Conservation (phyloP, 768 basidiomycete species). For the Tylopilus intermedius region DNA sequence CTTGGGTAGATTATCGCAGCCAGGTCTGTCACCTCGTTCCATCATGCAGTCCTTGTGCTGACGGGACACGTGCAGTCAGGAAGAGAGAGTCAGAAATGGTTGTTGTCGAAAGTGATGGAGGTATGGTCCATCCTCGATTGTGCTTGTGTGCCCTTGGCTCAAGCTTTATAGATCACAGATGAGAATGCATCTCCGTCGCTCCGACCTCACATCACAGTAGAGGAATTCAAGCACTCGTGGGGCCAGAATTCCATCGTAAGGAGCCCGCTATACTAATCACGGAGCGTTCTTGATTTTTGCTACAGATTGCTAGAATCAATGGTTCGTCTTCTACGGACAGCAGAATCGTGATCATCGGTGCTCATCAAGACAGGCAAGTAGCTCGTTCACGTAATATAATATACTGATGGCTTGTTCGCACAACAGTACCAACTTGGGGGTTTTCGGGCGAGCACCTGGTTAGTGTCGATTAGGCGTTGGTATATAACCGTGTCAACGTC, state of each 20-base stretch:
- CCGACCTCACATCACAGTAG: conserved; percentile 52
- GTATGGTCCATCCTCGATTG: conserved; percentile 30
- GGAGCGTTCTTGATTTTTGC: conserved; percentile 1
- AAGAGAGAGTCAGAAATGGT: conserved; percentile 72
- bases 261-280: neutral
- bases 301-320: conserved; percentile 69
- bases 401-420: neutral
- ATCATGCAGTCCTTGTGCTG: conserved; percentile 11
- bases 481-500: neutral
- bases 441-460: conserved; percentile 76
- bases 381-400: neutral
- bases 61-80: conserved; percentile 49
- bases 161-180: conserved; percentile 50
- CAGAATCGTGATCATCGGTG: conserved; percentile 63
- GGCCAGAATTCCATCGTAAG: conserved; percentile 76
- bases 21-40: conserved; percentile 41
- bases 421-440: conserved; percentile 68
- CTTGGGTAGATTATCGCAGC: conserved; percentile 63
- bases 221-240: conserved; percentile 78
- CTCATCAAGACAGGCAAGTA: conserved; percentile 76
- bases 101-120: conserved; percentile 61
- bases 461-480: conserved; percentile 3
- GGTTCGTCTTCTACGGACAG: conserved; percentile 62
- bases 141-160: conserved; percentile 1
- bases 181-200: conserved; percentile 56